Evolutionary conservation across 2,329 filamentous ascomycete species (phyloP).

Genomic region (Truncatella angustata): DNA sequence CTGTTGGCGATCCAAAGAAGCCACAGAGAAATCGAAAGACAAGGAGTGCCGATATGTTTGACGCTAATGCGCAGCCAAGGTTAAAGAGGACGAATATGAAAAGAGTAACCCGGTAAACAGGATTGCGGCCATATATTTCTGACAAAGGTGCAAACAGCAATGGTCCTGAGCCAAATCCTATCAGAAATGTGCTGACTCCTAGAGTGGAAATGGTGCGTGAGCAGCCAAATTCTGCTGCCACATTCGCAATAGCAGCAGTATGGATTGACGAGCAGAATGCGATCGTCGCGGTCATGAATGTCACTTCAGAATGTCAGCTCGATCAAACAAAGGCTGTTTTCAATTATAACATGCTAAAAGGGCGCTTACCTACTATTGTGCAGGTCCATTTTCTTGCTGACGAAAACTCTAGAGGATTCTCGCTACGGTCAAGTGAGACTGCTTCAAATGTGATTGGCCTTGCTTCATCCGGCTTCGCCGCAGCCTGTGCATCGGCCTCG

Average conservation of each 20-base stretch:
- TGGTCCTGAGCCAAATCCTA: background rate
- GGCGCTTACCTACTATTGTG: background rate
- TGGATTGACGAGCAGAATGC: background rate
- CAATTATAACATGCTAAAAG: no score
- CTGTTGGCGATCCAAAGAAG: constrained; percentile 36
- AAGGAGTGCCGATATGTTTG: constrained; percentile 25
- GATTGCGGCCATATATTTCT: background rate
- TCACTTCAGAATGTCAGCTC: no score
- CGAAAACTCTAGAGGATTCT: background rate
- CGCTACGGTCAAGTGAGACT: background rate
- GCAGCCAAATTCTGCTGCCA: background rate
- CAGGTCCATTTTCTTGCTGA: background rate
- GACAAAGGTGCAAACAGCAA: background rate
- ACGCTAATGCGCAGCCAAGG: constrained; percentile 50
- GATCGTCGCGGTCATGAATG: background rate
- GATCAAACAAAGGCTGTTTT: no score
- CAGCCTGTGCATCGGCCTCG: background rate
- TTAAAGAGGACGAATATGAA: background rate
- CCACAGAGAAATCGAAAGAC: constrained; percentile 42
- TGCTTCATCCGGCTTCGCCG: background rate
- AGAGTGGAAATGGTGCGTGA: background rate
- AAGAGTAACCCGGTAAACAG: background rate
- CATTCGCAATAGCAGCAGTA: background rate
- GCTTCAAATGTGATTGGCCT: background rate
- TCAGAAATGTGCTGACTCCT: background rate